A percentile compares a stretch with the other conserved stretches of the same genome.
Conservation (phyloP, 106 monocot species). For the Ottelia alismoides region DNA sequence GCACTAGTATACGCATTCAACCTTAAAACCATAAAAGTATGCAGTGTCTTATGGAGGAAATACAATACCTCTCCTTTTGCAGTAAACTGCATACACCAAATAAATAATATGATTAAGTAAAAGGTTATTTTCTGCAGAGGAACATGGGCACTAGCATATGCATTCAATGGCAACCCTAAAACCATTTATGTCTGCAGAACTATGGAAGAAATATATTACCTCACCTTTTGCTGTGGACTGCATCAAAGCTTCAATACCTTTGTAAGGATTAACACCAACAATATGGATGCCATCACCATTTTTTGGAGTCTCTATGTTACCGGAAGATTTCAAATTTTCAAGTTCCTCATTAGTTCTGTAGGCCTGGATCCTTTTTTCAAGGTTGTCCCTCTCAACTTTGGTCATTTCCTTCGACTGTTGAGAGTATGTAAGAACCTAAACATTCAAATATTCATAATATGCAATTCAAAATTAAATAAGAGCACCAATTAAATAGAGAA, state of each 20-base stretch:
- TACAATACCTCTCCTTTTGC: constrained; percentile 88
- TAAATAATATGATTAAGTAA: too few species aligned
- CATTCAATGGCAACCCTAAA: too few species aligned
- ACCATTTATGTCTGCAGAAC: too few species aligned
- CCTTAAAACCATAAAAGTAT: too few species aligned
- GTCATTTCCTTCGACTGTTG: constrained; percentile 93
- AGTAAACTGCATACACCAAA: too few species aligned
- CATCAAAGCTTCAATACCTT: constrained; percentile 78
- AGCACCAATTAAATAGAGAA: neutral
- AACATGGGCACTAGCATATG: too few species aligned
- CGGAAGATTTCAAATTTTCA: constrained; percentile 45
- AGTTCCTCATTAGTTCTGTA: constrained; percentile 68
- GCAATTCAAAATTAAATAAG: neutral
- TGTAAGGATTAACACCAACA: constrained; percentile 61
- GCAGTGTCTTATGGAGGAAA: too few species aligned
- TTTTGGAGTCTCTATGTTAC: constrained; percentile 40
- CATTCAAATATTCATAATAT: constrained; percentile 12
- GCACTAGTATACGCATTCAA: too few species aligned
- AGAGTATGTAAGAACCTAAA: too few species aligned
- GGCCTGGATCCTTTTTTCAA: constrained; percentile 82
- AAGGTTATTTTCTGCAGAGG: too few species aligned
- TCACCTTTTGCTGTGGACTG: too few species aligned
- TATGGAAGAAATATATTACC: too few species aligned
- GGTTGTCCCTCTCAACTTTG: constrained; percentile 69
- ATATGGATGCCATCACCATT: constrained; percentile 69